Evolutionary conservation across 1,284 basidiomycete genomes (phyloP).

Genomic region (Kwoniella shivajii): DNA sequence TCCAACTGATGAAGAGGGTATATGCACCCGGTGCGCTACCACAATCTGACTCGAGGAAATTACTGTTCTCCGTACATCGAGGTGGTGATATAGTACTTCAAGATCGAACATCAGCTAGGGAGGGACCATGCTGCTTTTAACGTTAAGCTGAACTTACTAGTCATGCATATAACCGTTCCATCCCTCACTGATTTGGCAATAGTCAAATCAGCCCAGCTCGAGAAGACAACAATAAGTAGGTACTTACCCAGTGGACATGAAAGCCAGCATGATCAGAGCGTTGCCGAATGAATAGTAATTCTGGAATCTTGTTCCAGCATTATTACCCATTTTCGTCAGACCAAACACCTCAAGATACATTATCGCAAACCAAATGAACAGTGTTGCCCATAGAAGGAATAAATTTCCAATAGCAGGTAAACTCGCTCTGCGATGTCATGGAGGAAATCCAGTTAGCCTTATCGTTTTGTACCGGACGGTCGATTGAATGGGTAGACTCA

Average conservation of each 20-base stretch:
- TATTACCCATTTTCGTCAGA: constrained; percentile 78
- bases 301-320: constrained; percentile 68
- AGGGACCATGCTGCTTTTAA: not conserved
- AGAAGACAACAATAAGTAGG: not conserved
- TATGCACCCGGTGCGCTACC: constrained; percentile 85
- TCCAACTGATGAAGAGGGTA: constrained; percentile 92
- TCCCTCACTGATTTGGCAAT: constrained; percentile 66
- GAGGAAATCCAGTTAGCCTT: not conserved
- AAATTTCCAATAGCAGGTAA: constrained; percentile 84
- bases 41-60: constrained; percentile 78
- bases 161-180: constrained; percentile 98
- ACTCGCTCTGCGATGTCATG: constrained; percentile 64
- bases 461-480: not conserved
- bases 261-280: constrained; percentile 77
- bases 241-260: constrained; percentile 59
- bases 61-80: constrained; percentile 69
- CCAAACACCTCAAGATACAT: constrained; percentile 91
- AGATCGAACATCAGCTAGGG: not conserved
- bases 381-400: constrained; percentile 82
- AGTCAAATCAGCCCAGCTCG: constrained; percentile 30
- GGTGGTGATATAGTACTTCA: constrained; percentile 73
- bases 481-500: constrained; percentile 57
- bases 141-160: constrained; percentile 62
- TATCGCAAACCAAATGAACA: constrained; percentile 92
- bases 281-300: constrained; percentile 84